Evolutionary conservation across 768 basidiomycete species (phyloP).

Genomic region (Guyanaporus albipodus): DNA sequence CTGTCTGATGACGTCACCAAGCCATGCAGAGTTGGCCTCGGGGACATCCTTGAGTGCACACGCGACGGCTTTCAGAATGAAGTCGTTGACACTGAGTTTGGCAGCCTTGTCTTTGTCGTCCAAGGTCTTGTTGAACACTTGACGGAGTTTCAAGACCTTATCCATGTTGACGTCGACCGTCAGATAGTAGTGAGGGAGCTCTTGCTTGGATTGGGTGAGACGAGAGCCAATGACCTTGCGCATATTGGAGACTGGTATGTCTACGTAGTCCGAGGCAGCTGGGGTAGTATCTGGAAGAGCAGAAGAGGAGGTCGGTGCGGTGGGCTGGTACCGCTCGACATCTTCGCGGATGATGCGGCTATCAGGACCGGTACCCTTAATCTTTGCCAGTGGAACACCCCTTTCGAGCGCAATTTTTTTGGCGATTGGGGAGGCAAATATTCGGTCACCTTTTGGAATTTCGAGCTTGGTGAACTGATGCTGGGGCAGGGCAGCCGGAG

Average conservation of each 20-base stretch:
- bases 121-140: constrained; percentile 91
- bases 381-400: constrained; percentile 82
- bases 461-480: constrained; percentile 49
- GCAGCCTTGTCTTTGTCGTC: constrained; percentile 84
- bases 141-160: constrained; percentile 87
- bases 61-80: constrained; percentile 91
- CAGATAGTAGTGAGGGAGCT: constrained; percentile 95
- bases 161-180: constrained; percentile 97
- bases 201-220: constrained; percentile 89
- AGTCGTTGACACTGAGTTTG: constrained; percentile 98
- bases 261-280: constrained; percentile 72
- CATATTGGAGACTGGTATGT: constrained; percentile 91
- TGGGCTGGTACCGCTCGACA: constrained; percentile 82
- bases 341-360: constrained; percentile 95
- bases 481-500: constrained; percentile 33
- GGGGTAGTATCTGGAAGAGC: constrained; percentile 43
- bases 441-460: constrained; percentile 66
- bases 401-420: constrained; percentile 96
- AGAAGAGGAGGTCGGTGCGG: constrained; percentile 41
- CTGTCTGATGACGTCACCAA: constrained; percentile 94
- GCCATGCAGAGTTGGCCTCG: constrained; percentile 97
- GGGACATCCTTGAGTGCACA: constrained; percentile 93
- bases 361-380: constrained; percentile 92
- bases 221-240: constrained; percentile 89
- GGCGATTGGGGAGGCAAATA: constrained; percentile 94